Evolutionary conservation across 2,329 filamentous ascomycete genomes (phyloP), one percentile per base, ranked within the genome.

Genomic region (Epichloe coenophiala): DNA sequence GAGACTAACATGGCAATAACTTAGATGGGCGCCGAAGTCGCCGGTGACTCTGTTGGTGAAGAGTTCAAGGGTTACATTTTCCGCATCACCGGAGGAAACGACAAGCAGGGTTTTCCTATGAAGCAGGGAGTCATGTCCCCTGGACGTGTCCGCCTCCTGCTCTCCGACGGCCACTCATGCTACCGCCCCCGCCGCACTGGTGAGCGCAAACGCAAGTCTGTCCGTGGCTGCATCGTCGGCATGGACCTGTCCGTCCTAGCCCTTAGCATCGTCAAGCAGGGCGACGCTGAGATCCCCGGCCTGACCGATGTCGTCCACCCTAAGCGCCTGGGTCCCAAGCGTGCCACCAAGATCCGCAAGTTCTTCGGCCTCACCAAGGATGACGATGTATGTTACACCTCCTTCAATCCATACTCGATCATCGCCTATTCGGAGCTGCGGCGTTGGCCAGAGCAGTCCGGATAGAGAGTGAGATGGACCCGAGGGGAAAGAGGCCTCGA

Each of bases 101-200:
- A 98, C 87, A 98, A 98, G 88, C 94, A 98, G 82, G 93, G 93
- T 80, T 98, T 98, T 84, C 93, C 93, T 65, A 98, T 98, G 93
- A 98, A 98, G 89, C 94, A 98, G 85, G 93, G 93, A 81, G 87
- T 95, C 73, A 91, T 98, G 82, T 87, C 95, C 95, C 75, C 93
- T 67, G 93, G 88, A 73, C 93, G 93, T 93, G 93, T 96, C 77
- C 86, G 88, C 64, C 89, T 98, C 63, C 86, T 98, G 68, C 88
- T 98, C 70, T 71, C 85, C 71, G 89, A 95, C 52, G 93, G 93
- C 73, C 93, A 97, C 87, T 93, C 88, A 65, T 98, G 93, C 88
- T 98, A 97, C 85, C 91, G 93, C 71, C 83, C 91, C 71, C 91
- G 93, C 76, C 90, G 93, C 72, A 87, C 85, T 62, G 93, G 93